Base-by-base conservation (phyloP, 495 filamentous ascomycete species). In the Penicillium taxi region DNA sequence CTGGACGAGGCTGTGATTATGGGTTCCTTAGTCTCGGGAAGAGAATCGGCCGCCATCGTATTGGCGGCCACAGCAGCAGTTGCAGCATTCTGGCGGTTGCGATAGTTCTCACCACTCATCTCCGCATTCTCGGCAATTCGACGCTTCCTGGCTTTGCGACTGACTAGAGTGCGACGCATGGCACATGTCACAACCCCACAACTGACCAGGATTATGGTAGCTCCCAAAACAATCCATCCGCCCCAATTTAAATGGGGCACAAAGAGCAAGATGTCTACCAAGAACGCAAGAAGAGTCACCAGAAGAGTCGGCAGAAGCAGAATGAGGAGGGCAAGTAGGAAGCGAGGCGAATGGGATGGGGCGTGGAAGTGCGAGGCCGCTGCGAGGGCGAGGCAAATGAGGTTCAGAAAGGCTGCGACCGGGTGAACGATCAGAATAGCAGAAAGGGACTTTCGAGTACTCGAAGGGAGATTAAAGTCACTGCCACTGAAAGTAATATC, bases 201-300 rank as follows among this genome's bases (percentile, higher is more conserved):
- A 5, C 84, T 66, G 30, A 86, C 79, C 28, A 93, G 84, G 28
- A 96, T 64, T 39, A 96, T 84, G 12, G 88, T 91, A 14, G 91
- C 85, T 12, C 78, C 91, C 18, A 98, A 72, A 11, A 96, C 91
- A 42, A 98, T 77, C 75, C 89, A 98, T 41, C 89, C 89, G 45
- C 86, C 91, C 87, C 89, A 96, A 50, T 78, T 72, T 59, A 95
- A 57, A 63, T 96, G 91, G 22, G 91, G 91, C 16, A 95, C 84
- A 54, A 98, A 98, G 12, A 98, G 74, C 22, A 98, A 62, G n/a
- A 98, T 84, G 58, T 98, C 91, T 41, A 96, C 79, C 35, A 98
- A 68, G 62, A 98, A 96, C 14, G 87, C 82, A 16, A 96, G 68
- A 7, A 96, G 72, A 16, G 85, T 78, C 39, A 90, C 77, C 25